Base-by-base conservation (phyloP, 768 basidiomycete genomes). In the Leccinum olivaceopallidum region DNA sequence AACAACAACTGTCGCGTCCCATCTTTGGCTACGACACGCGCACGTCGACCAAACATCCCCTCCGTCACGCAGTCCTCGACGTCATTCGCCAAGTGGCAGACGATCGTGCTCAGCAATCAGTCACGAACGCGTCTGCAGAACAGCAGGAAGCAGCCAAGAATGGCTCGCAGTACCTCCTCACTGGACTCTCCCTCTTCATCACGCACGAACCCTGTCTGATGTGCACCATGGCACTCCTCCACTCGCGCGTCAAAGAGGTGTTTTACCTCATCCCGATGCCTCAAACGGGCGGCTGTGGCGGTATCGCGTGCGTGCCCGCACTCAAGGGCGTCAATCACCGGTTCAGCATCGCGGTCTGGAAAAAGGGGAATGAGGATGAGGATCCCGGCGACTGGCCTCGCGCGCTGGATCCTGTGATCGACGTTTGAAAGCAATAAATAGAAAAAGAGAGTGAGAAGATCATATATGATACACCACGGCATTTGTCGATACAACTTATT, bases 191-290 rank as follows among this genome's bases (percentile, higher is more conserved):
- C n/a, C n/a, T n/a, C n/a, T n/a, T 98, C 78, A 85, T 87, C n/a
- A n/a, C n/a, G n/a, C n/a, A n/a, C 75, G 97, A 99, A 67, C 96
- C 97, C 1, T 99, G 97, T 67, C 83, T 99, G 59, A 94, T 98
- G 93, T 99, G 97, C 73, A 85, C 88, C 68, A 99, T 99, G 97
- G 93, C 95, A 2, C 77, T 98, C 22, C 77, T 97, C 7, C 97
- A 99, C 74, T 95, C 92, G 1, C 85, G 97, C n/a, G 93, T 98
- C 59, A 89, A 90, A 67, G 87, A 94, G 61, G 83, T 98, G 6
- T 82, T 92, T 70, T 86, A 88, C 69, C 70, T 98, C 36, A 70
- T 84, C 28, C 83, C 89, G 0, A 92, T 91, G 85, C 75, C 80
- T 1, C 76, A 80, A 55, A 95, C 93, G 0, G 96, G 97, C 26